phyloP scores from a whole-genome alignment of 192 early-diverging fungal species.

The Gigaspora rosea region DNA sequence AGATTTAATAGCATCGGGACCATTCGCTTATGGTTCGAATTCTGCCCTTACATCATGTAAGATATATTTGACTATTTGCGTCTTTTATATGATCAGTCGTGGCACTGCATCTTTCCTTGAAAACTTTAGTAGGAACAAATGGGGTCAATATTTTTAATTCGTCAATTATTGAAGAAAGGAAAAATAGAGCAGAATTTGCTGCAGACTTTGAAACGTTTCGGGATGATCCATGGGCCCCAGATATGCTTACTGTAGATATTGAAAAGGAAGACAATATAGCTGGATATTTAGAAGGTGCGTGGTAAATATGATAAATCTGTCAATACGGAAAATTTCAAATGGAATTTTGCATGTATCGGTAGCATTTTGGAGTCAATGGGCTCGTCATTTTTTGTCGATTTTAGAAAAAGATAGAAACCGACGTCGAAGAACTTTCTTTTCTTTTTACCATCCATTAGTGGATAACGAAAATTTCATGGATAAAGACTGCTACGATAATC shows the following conservation, averaged over 20 bases:
- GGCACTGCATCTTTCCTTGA: not conserved
- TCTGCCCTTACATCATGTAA: not conserved
- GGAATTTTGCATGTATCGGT: not conserved
- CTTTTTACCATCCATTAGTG: slow-evolving; percentile 7
- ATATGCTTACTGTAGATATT: not conserved
- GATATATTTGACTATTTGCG: not conserved
- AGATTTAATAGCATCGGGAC: not conserved
- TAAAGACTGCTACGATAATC: not conserved
- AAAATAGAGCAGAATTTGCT: not conserved
- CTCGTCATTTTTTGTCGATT: slow-evolving; percentile 17
- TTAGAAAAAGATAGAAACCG: slow-evolving; percentile 25
- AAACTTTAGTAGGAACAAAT: not conserved
- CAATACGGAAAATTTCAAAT: not conserved
- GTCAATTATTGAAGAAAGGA: slow-evolving; percentile 14
- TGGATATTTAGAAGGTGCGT: not conserved
- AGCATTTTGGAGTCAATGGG: slow-evolving; percentile 17
- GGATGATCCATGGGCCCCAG: slow-evolving; percentile 24
- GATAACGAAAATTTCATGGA: not conserved
- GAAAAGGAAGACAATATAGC: slow-evolving; percentile 8
- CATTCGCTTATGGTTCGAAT: not conserved
- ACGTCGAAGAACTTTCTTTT: slow-evolving; percentile 24
- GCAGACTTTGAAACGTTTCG: slow-evolving; percentile 13
- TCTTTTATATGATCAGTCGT: not conserved
- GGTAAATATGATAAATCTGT: not conserved
- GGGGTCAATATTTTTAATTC: not conserved